Percentiles rank a stretch among this genome's conserved stretches.
These are phyloP conservation scores for Buddleja alternifolia DNA, from an alignment of 257 asterid genomes.

Conservation along the genomic window DNA sequence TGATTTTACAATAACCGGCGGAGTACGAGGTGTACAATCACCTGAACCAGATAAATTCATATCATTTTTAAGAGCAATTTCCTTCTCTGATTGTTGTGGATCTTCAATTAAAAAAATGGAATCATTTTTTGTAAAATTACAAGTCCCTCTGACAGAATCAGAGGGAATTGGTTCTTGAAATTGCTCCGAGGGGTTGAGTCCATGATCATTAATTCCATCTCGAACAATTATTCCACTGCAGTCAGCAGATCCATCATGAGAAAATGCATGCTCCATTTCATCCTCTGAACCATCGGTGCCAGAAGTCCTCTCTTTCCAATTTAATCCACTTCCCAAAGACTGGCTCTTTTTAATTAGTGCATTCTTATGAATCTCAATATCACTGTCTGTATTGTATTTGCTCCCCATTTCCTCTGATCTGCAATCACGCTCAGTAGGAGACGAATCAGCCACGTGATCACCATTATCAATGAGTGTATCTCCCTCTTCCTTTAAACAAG, in stretches of 20 bases:
- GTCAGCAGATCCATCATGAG: slow-evolving; percentile 57
- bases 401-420: slow-evolving; percentile 62
- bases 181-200: slow-evolving; percentile 41
- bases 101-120: slow-evolving; percentile 60
- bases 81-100: slow-evolving; percentile 52
- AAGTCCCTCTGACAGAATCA: slow-evolving; percentile 60
- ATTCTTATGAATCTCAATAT: slow-evolving; percentile 30
- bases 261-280: slow-evolving; percentile 52
- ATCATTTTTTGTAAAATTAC: slow-evolving; percentile 45
- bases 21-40: slow-evolving; percentile 41
- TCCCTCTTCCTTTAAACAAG: slow-evolving; percentile 38
- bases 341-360: slow-evolving; percentile 57
- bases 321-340: slow-evolving; percentile 71
- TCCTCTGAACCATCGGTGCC: slow-evolving; percentile 59
- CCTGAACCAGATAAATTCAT: slow-evolving; percentile 51
- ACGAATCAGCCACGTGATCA: slow-evolving; percentile 48
- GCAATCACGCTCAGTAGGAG: slow-evolving; percentile 53
- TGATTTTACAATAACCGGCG: slow-evolving; percentile 57
- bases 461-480: slow-evolving; percentile 31
- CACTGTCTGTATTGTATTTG: slow-evolving; percentile 49
- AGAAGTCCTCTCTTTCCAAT: slow-evolving; percentile 55
- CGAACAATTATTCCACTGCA: slow-evolving; percentile 38
- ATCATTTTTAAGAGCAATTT: slow-evolving; percentile 45
- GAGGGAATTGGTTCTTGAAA: slow-evolving; percentile 57
- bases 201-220: slow-evolving; percentile 44